Evolutionary conservation across 495 filamentous ascomycete species (phyloP).

Genomic region (Tuber borchii): DNA sequence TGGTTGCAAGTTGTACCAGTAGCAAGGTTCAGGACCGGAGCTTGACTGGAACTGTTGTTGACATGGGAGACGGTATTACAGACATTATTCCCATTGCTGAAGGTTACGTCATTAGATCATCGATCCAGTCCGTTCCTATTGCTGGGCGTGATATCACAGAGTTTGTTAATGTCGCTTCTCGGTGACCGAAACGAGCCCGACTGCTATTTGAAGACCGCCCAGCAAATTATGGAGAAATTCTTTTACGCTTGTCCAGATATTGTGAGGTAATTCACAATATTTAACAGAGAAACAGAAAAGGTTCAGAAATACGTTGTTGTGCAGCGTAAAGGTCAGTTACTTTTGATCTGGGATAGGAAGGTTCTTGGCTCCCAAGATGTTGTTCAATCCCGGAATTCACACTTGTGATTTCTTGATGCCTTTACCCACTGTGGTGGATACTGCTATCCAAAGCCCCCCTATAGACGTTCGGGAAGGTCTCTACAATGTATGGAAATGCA

Average conservation of each 20-base stretch:
- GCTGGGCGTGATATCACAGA: constrained; percentile 96
- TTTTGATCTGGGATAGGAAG: constrained; percentile 86
- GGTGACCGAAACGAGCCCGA: constrained; percentile 95
- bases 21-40: constrained; percentile 95
- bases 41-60: constrained; percentile 91
- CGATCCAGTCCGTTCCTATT: constrained; percentile 97
- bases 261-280: constrained; percentile 90
- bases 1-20: constrained; percentile 95
- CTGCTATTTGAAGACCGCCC: constrained; percentile 94
- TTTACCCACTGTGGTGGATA: constrained; percentile 81
- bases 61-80: constrained; percentile 95
- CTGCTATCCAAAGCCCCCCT: constrained; percentile 71
- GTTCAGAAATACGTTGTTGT: constrained; percentile 83
- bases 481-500: constrained; percentile 57
- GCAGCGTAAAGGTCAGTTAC: constrained; percentile 72
- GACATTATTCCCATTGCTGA: constrained; percentile 98
- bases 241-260: constrained; percentile 98
- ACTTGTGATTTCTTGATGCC: constrained; percentile 96
- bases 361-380: constrained; percentile 96
- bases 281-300: constrained; percentile 81
- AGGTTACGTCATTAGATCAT: constrained; percentile 96
- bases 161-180: constrained; percentile 87
- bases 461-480: constrained; percentile 94
- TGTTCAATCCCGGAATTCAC: constrained; percentile 99
- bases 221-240: constrained; percentile 95